A percentile compares a stretch with the other conserved stretches of the same genome.
phyloP scores from a whole-genome alignment of 768 basidiomycete species.

The Mycena rosella region DNA sequence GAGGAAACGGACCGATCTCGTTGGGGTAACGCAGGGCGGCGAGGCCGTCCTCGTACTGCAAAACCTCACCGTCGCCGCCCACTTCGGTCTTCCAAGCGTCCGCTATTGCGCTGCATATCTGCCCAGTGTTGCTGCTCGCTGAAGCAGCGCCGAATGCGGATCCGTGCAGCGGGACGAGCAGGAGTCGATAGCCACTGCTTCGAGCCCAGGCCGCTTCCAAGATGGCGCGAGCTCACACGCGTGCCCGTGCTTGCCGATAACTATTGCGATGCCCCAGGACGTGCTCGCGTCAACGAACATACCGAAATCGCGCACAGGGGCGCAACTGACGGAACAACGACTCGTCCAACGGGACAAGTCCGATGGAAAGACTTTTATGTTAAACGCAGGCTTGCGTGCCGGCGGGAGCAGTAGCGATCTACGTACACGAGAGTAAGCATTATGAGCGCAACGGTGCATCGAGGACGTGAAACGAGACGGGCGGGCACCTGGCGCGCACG shows the following conservation, averaged over 20 bases:
- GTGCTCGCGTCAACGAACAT: too few relatives aligned
- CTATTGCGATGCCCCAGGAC: too few relatives aligned
- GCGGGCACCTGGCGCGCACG: too few relatives aligned
- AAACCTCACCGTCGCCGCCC: background rate
- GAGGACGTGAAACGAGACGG: background rate
- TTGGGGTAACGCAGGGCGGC: background rate
- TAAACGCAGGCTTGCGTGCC: slow-evolving; percentile 39
- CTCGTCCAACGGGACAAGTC: slow-evolving; percentile 28
- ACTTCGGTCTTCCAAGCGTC: slow-evolving; percentile 23
- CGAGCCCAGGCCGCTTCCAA: too few relatives aligned
- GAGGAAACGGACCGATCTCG: background rate
- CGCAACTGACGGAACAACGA: too few relatives aligned
- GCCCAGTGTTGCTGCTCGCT: slow-evolving; percentile 38
- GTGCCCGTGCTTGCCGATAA: too few relatives aligned
- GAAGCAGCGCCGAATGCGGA: slow-evolving; percentile 33
- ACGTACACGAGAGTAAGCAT: background rate
- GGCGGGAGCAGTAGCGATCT: slow-evolving; percentile 36
- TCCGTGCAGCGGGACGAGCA: too few relatives aligned
- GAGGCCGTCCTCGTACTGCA: slow-evolving; percentile 28
- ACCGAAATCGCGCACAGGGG: too few relatives aligned
- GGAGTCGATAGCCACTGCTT: too few relatives aligned
- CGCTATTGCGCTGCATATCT: slow-evolving; percentile 29
- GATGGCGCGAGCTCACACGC: too few relatives aligned
- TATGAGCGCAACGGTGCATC: background rate
- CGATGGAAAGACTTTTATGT: slow-evolving; percentile 38